A percentile compares a stretch with the other conserved stretches of the same genome.
These are phyloP conservation scores for Pichia occidentalis DNA, from an alignment of 805 yeast genomes.

Conservation along the genomic window DNA sequence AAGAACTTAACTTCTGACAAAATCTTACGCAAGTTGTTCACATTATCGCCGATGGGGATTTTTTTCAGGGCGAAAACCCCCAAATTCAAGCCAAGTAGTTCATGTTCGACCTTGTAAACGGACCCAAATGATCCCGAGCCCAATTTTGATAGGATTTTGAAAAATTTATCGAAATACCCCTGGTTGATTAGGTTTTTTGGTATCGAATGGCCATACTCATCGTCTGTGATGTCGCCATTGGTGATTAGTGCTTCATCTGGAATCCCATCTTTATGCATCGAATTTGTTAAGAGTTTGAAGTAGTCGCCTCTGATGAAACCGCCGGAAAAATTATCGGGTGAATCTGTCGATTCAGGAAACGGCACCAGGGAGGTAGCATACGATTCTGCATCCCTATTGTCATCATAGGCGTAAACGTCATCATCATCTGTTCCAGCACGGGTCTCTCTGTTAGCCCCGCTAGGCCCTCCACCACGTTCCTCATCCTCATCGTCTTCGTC, in stretches of 20 bases:
- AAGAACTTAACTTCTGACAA: constrained; percentile 73
- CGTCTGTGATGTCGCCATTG: constrained; percentile 3
- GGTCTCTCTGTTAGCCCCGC: constrained; percentile 19
- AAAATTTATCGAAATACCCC: constrained; percentile 74
- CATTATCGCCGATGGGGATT: constrained; percentile 75
- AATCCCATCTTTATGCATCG: not conserved
- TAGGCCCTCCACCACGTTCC: constrained; percentile 21
- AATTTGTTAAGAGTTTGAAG: constrained; percentile 22
- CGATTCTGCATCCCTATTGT: too few species aligned
- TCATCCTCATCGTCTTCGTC: not conserved
- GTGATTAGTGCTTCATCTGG: constrained; percentile 5
- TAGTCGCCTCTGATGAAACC: constrained; percentile 25
- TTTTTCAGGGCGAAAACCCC: constrained; percentile 83
- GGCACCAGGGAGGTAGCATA: not conserved
- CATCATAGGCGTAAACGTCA: not conserved
- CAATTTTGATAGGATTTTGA: constrained; percentile 49
- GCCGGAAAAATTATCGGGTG: constrained; percentile 9
- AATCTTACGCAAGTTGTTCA: constrained; percentile 60
- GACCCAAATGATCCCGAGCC: constrained; percentile 85
- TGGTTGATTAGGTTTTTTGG: constrained; percentile 57
- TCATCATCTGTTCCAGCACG: not conserved
- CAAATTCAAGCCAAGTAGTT: constrained; percentile 59
- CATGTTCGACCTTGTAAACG: constrained; percentile 78
- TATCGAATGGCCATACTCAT: constrained; percentile 5
- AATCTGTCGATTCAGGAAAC: not conserved